Evolutionary conservation across 768 basidiomycete genomes (phyloP).

Genomic region (Russula griseocarnosa): DNA sequence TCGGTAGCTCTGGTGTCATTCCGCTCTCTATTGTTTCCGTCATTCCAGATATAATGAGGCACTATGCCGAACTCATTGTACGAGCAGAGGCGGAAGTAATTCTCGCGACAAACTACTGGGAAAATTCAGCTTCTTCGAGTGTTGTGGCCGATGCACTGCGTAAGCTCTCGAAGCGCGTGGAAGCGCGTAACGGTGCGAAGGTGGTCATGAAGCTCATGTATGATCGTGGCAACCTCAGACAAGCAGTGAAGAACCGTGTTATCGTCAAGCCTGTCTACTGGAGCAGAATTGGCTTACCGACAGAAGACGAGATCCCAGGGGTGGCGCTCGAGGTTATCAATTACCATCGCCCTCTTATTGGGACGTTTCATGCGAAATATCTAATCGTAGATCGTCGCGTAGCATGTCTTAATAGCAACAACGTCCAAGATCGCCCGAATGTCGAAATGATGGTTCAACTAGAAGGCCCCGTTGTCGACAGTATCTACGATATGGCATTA

Average conservation of each 20-base stretch:
- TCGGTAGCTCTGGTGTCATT: constrained; percentile 59
- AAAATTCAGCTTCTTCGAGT: constrained; percentile 49
- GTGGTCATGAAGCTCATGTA: constrained; percentile 66
- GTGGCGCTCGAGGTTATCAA: constrained; percentile 59
- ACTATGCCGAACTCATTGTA: constrained; percentile 60
- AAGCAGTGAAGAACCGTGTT: constrained; percentile 46
- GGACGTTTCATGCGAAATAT: constrained; percentile 71
- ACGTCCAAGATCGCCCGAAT: constrained; percentile 57
- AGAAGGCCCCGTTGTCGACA: constrained; percentile 66
- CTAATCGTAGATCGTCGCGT: constrained; percentile 66
- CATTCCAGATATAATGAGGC: constrained; percentile 70
- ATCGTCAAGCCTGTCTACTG: constrained; percentile 46
- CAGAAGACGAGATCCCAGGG: constrained; percentile 53
- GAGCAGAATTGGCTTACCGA: constrained; percentile 49
- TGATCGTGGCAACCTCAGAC: constrained; percentile 60
- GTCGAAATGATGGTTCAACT: constrained; percentile 64
- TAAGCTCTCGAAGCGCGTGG: constrained; percentile 40
- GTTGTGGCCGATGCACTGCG: constrained; percentile 45
- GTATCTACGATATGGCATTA: constrained; percentile 65
- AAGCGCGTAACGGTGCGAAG: constrained; percentile 42
- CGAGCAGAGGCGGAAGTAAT: constrained; percentile 61
- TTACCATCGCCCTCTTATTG: constrained; percentile 51
- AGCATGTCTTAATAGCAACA: constrained; percentile 62
- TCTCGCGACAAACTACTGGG: constrained; percentile 63
- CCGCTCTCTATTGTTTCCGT: constrained; percentile 59